Conservation (phyloP, 2,329 filamentous ascomycete species). For the Coniochaeta hoffmannii region DNA sequence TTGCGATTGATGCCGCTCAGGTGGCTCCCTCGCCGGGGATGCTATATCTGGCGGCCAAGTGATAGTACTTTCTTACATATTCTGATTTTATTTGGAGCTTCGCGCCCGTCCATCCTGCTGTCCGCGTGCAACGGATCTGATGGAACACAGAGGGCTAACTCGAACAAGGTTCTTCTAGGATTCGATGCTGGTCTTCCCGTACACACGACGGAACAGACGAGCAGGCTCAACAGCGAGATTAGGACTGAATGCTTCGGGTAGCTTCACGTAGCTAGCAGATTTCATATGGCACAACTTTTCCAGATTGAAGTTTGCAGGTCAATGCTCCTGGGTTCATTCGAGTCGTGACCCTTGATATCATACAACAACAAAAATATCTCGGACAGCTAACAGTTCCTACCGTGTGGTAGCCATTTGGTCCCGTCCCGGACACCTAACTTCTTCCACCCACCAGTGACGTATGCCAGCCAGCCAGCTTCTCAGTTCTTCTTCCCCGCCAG, state of each 20-base stretch:
- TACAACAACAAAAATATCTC: no score
- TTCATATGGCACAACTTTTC: neutral
- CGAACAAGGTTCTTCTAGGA: neutral
- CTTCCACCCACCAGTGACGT: neutral
- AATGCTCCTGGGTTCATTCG: neutral
- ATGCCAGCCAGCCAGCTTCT: neutral
- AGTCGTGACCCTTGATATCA: neutral
- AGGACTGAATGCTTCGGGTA: no score
- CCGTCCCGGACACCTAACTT: no score
- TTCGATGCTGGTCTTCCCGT: no score
- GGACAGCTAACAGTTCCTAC: no score
- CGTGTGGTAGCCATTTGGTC: no score
- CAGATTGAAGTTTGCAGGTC: no score
- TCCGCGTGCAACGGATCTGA: neutral
- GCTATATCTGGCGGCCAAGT: conserved; percentile 63
- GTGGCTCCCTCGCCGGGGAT: conserved; percentile 78
- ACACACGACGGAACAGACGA: no score
- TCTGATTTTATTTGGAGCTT: conserved; percentile 54
- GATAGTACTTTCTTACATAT: conserved; percentile 96
- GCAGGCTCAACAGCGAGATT: no score
- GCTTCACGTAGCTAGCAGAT: neutral
- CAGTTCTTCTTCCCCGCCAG: conserved; percentile 10
- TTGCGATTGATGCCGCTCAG: conserved; percentile 79
- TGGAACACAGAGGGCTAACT: neutral
- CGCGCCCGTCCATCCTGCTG: neutral